Percentiles rank a stretch among this genome's conserved stretches.
phyloP scores from a whole-genome alignment of 75 land plant species.

The Picea sitchensis region DNA sequence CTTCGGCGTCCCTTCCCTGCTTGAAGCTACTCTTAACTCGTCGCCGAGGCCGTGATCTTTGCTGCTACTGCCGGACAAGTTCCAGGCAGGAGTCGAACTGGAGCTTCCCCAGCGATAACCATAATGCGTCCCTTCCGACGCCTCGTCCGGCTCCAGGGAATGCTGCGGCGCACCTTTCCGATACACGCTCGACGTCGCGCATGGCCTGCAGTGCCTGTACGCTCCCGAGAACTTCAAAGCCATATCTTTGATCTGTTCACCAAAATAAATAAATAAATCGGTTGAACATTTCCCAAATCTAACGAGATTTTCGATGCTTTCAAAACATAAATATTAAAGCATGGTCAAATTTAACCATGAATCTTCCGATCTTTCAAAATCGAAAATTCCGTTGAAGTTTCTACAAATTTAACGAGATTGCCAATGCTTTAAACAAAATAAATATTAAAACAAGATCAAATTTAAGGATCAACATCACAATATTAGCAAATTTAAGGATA shows the following conservation, averaged over 20 bases:
- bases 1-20: constrained; percentile 59
- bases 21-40: constrained; percentile 37
- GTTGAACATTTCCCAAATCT: neutral
- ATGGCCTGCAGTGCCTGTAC: constrained; percentile 85
- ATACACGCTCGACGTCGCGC: constrained; percentile 39
- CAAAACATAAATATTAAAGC: neutral
- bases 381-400: neutral
- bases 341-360: neutral
- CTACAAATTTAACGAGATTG: neutral
- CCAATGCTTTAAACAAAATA: neutral
- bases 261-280: neutral
- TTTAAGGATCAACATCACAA: neutral
- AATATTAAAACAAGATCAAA: neutral
- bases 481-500: too few species aligned
- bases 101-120: constrained; percentile 42
- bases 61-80: constrained; percentile 23
- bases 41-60: constrained; percentile 20
- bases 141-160: constrained; percentile 38
- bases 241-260: constrained; percentile 83
- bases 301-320: neutral
- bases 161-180: constrained; percentile 13
- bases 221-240: constrained; percentile 91
- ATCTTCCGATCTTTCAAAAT: neutral
- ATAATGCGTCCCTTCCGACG: constrained; percentile 45
- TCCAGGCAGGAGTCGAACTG: constrained; percentile 52